Evolutionary conservation across 371 early-diverging fungal genomes (phyloP).

Genomic region (Coemansia sp.): DNA sequence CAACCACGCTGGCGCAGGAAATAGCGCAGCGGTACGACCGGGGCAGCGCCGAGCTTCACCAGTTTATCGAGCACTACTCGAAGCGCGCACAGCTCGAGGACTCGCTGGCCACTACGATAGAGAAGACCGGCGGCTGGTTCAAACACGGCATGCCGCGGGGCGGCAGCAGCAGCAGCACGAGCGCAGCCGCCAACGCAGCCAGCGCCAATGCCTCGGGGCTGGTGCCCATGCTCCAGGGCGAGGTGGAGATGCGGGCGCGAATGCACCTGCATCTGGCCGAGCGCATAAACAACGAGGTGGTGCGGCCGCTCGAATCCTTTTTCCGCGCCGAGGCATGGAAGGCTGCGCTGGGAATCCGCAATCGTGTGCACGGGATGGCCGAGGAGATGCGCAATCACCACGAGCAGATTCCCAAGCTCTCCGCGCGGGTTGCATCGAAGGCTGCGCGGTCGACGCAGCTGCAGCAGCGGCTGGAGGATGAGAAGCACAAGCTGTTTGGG

Average conservation of each 20-base stretch:
- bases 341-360: slow-evolving; percentile 16
- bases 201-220: neutral
- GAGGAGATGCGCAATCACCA: slow-evolving; percentile 32
- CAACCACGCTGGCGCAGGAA: slow-evolving; percentile 32
- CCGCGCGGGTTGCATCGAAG: slow-evolving; percentile 35
- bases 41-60: slow-evolving; percentile 24
- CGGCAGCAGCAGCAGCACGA: slow-evolving; percentile 5
- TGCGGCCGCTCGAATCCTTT: slow-evolving; percentile 27
- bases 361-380: slow-evolving; percentile 23
- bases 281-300: slow-evolving; percentile 41
- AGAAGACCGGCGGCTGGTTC: slow-evolving; percentile 16
- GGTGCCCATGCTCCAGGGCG: slow-evolving; percentile 22
- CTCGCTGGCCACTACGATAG: slow-evolving; percentile 25
- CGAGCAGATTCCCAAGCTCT: slow-evolving; percentile 44
- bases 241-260: slow-evolving; percentile 26
- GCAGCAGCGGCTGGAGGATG: slow-evolving; percentile 31
- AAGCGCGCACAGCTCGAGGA: slow-evolving; percentile 41
- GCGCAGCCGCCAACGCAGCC: neutral
- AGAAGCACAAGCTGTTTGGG: slow-evolving; percentile 20
- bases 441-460: slow-evolving; percentile 35
- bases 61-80: slow-evolving; percentile 34
- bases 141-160: slow-evolving; percentile 12
- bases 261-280: slow-evolving; percentile 40
- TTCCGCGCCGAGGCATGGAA: slow-evolving; percentile 27
- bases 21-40: slow-evolving; percentile 24